phyloP scores from a whole-genome alignment of 305 asterid genomes.

The Lippia alba region DNA sequence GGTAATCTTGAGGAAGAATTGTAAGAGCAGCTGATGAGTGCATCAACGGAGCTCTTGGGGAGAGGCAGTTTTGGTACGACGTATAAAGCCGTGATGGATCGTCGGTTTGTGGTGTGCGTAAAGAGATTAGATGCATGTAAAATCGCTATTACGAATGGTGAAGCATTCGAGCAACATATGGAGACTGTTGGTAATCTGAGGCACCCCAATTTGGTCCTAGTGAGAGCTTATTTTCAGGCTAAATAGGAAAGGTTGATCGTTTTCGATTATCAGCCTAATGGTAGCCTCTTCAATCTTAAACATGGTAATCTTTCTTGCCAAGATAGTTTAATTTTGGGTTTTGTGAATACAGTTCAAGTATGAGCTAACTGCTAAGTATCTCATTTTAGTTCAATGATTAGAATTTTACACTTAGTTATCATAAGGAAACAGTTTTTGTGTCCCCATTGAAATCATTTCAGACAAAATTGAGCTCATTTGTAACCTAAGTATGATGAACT shows the following conservation, averaged over 20 bases:
- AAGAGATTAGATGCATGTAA: slow-evolving; percentile 85
- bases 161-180: slow-evolving; percentile 84
- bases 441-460: too few relatives aligned
- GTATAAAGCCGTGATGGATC: slow-evolving; percentile 84
- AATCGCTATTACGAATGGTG: slow-evolving; percentile 71
- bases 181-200: slow-evolving; percentile 82
- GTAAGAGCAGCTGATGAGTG: slow-evolving; percentile 88
- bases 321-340: too few relatives aligned
- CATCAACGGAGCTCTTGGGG: slow-evolving; percentile 93
- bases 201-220: slow-evolving; percentile 91
- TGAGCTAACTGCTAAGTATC: too few relatives aligned
- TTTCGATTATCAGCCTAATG: slow-evolving; percentile 87
- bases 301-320: slow-evolving; percentile 59
- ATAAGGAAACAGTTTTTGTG: too few relatives aligned
- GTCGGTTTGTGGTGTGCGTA: slow-evolving; percentile 70
- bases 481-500: too few relatives aligned
- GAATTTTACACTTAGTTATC: too few relatives aligned
- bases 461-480: too few relatives aligned
- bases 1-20: slow-evolving; percentile 73
- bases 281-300: slow-evolving; percentile 89
- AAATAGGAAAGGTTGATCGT: slow-evolving; percentile 82
- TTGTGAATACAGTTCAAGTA: too few relatives aligned
- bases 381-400: too few relatives aligned
- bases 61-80: slow-evolving; percentile 97
- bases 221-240: slow-evolving; percentile 95